A percentile compares a stretch with the other conserved stretches of the same genome.
Conservation (phyloP, 1,284 basidiomycete genomes). For the Irpex rosettiformis region DNA sequence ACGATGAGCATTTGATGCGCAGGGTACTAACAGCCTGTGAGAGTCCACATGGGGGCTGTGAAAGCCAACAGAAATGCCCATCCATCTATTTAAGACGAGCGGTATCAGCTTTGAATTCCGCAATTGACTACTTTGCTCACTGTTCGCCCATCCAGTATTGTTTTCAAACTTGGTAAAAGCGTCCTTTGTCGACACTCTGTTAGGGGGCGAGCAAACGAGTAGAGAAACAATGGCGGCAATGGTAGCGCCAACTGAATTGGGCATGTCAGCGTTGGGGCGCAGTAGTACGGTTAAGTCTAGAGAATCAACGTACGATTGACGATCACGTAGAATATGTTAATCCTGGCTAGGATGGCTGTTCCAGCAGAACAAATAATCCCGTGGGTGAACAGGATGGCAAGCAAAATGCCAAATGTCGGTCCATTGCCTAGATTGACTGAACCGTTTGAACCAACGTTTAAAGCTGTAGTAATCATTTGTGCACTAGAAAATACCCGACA, state of each 20-base stretch:
- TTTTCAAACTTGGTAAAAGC: conserved; percentile 73
- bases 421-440: conserved; percentile 48
- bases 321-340: conserved; percentile 67
- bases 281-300: background rate
- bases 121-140: conserved; percentile 30
- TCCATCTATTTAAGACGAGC: conserved; percentile 40
- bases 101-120: background rate
- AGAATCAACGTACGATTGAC: conserved; percentile 45
- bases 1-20: background rate
- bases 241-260: conserved; percentile 25
- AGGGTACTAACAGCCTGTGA: conserved; percentile 59
- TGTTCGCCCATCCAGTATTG: conserved; percentile 62
- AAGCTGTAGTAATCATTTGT: conserved; percentile 73
- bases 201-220: conserved; percentile 50
- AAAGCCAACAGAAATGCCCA: conserved; percentile 74
- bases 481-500: conserved; percentile 41
- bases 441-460: conserved; percentile 58
- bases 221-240: conserved; percentile 58
- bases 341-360: conserved; percentile 58
- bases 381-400: conserved; percentile 59
- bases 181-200: conserved; percentile 59
- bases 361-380: conserved; percentile 70
- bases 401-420: conserved; percentile 62
- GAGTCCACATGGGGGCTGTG: conserved; percentile 74
- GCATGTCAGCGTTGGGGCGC: background rate